Percentiles rank a stretch among this genome's conserved stretches.
Conservation (phyloP, 768 basidiomycete species). For the Fistulinella prunicolor region DNA sequence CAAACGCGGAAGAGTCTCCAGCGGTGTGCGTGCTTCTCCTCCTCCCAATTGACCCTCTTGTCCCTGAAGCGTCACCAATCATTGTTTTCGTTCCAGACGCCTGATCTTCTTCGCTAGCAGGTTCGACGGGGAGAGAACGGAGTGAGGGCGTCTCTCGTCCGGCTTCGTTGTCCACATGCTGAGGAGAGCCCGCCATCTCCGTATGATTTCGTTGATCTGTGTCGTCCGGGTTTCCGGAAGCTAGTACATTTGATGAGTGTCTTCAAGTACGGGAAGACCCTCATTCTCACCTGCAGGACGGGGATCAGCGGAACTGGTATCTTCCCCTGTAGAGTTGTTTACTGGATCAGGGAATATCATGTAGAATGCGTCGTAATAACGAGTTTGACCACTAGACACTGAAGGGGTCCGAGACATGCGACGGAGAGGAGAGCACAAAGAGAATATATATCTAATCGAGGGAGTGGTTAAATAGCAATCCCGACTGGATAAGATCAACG, state of each 20-base stretch:
- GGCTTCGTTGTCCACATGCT: not conserved
- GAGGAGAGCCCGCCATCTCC: too few relatives aligned
- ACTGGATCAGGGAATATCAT: conserved; percentile 21
- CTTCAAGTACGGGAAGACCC: too few relatives aligned
- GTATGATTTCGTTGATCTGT: too few relatives aligned
- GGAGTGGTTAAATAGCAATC: conserved; percentile 23
- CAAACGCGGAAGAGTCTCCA: conserved; percentile 37
- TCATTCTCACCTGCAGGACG: conserved; percentile 4
- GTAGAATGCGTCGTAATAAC: conserved; percentile 47
- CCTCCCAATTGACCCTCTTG: conserved; percentile 24
- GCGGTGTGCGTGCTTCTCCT: conserved; percentile 16
- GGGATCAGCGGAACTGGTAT: not conserved
- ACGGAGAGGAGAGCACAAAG: not conserved
- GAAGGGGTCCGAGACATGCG: conserved; percentile 18
- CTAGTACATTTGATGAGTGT: conserved; percentile 1
- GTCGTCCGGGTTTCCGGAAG: not conserved
- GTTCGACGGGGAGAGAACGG: conserved; percentile 23
- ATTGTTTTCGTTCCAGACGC: not conserved
- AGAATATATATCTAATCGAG: conserved; percentile 1
- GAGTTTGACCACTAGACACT: conserved; percentile 32
- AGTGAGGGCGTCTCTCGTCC: conserved; percentile 14
- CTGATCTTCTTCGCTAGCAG: conserved; percentile 4
- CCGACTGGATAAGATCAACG: conserved; percentile 4
- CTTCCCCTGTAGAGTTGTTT: not conserved
- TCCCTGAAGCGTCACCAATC: conserved; percentile 1